Percentiles rank a stretch among this genome's conserved stretches.
phyloP scores from a whole-genome alignment of 2,329 filamentous ascomycete species.

The Nannizziopsis arthrosporioides region DNA sequence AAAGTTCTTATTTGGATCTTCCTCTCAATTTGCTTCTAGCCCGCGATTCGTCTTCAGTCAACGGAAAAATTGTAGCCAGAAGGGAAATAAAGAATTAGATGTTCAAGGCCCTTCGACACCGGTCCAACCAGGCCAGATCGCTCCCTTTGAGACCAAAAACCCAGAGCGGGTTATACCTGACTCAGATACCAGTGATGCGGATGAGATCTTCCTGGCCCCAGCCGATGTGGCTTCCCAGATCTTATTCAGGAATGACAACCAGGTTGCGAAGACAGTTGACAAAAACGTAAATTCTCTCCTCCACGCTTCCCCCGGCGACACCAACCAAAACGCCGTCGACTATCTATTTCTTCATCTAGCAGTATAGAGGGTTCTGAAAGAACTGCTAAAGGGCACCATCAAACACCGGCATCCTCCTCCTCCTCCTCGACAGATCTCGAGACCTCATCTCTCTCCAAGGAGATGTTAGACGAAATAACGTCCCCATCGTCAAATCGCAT shows the following conservation, averaged over 20 bases:
- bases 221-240: too few relatives aligned
- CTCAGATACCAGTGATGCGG: not conserved
- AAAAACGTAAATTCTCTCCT: conserved; percentile 25
- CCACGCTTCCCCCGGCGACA: conserved; percentile 18
- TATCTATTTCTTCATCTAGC: conserved; percentile 15
- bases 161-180: not conserved
- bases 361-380: not conserved
- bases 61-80: not conserved
- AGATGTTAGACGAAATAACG: not conserved
- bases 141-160: not conserved
- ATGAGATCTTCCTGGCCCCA: conserved; percentile 12
- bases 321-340: conserved; percentile 25
- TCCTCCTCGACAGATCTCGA: conserved; percentile 1
- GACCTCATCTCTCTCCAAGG: conserved; percentile 10
- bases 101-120: conserved; percentile 6
- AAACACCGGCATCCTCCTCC: conserved; percentile 16
- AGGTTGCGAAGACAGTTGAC: not conserved
- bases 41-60: conserved; percentile 15
- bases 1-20: conserved; percentile 15
- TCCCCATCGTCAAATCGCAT: conserved; percentile 1
- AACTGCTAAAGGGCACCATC: conserved; percentile 13
- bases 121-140: not conserved
- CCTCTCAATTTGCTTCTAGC: conserved; percentile 15
- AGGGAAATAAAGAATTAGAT: conserved; percentile 9
- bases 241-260: too few relatives aligned